phyloP scores from a whole-genome alignment of 176 grass and related monocot genomes.

The Triticum aestivum region DNA sequence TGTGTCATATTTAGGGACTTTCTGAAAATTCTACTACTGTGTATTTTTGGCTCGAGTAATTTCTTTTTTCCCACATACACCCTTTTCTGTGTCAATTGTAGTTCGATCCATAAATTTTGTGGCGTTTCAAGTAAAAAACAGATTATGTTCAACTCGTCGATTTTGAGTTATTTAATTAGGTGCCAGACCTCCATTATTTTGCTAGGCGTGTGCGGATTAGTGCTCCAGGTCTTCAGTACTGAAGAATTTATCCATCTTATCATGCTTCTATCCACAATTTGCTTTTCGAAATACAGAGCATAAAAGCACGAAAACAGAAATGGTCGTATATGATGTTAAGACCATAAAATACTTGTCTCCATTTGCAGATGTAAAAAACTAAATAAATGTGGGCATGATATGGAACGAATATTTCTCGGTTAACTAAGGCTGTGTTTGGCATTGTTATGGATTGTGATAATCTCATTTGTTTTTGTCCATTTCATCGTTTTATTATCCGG shows the following conservation, averaged over 20 bases:
- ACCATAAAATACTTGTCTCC: not conserved
- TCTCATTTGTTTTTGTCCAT: not conserved
- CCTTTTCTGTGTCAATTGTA: not conserved
- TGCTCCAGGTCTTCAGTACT: not conserved
- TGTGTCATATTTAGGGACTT: slow-evolving; percentile 27
- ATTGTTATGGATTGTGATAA: not conserved
- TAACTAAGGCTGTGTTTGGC: not conserved
- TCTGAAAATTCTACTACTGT: not conserved
- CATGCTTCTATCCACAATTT: not conserved
- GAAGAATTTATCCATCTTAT: not conserved
- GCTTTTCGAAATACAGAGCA: not conserved
- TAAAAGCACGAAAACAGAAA: not conserved
- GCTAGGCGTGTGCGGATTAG: not conserved
- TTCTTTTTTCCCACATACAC: not conserved
- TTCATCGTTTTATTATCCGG: not conserved
- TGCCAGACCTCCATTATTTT: not conserved
- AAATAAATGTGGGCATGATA: not conserved
- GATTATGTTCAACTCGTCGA: not conserved
- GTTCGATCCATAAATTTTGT: not conserved
- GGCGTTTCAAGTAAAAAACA: not conserved
- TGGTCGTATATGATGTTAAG: not conserved
- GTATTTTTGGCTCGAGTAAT: not conserved
- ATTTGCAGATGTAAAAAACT: not conserved
- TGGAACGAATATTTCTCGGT: not conserved
- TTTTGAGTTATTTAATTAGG: not conserved